phyloP scores from a whole-genome alignment of 306 rosid species.

The Chamaecrista fasciculata region DNA sequence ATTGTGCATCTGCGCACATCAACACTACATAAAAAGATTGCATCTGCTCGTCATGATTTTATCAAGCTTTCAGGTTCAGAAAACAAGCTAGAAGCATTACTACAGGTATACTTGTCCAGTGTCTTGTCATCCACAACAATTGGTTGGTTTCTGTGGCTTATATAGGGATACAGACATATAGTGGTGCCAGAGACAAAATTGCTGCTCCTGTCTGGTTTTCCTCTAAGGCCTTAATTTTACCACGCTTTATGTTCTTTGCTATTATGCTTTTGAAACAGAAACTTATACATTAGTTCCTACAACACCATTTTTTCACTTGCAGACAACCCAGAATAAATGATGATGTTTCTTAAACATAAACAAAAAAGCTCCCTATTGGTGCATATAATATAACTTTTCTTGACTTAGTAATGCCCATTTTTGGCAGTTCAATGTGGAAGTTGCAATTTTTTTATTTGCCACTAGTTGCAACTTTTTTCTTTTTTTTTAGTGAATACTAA shows the following conservation, averaged over 20 bases:
- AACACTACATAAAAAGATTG: slow-evolving; percentile 77
- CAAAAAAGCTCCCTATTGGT: neutral
- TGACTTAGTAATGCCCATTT: neutral
- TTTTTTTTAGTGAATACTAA: neutral
- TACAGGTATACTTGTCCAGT: slow-evolving; percentile 58
- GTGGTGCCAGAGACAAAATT: neutral
- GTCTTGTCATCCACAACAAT: slow-evolving; percentile 1
- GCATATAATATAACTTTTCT: neutral
- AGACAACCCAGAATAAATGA: neutral
- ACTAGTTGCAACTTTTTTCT: no score
- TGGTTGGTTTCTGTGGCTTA: slow-evolving; percentile 22
- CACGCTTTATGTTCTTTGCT: neutral
- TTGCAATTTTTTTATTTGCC: neutral
- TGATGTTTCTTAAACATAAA: neutral
- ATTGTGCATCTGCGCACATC: slow-evolving; percentile 89
- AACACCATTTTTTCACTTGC: neutral
- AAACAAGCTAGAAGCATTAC: slow-evolving; percentile 89
- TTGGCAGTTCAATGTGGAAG: no score
- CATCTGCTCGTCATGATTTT: slow-evolving; percentile 96
- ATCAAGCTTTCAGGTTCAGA: slow-evolving; percentile 83
- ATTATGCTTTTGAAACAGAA: neutral
- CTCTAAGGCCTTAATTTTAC: slow-evolving; percentile 3
- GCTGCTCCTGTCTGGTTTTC: slow-evolving; percentile 6
- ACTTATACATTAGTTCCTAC: neutral
- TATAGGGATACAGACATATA: neutral